A percentile compares a stretch with the other conserved stretches of the same genome.
These are phyloP conservation scores for Diacronema lutheri DNA, from an alignment of 78 protist species.

Conservation along the genomic window DNA sequence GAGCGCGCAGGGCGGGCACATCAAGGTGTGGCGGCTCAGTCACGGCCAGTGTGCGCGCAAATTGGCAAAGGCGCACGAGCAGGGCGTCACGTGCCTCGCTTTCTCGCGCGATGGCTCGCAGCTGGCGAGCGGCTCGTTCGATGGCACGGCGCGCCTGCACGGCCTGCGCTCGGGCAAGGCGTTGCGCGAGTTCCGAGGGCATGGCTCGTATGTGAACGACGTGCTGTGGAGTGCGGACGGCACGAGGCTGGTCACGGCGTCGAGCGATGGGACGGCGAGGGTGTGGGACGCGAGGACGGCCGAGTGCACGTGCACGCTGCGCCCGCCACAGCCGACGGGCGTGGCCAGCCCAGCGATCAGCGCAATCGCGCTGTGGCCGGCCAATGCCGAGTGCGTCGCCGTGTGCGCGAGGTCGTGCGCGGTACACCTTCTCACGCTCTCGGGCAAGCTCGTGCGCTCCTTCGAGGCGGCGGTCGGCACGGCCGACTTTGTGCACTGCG, in stretches of 20 bases:
- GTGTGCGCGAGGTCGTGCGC: conserved; percentile 56
- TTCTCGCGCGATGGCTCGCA: conserved; percentile 56
- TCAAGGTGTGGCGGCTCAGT: conserved; percentile 18
- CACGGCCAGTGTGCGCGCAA: conserved; percentile 64
- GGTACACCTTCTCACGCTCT: conserved; percentile 37
- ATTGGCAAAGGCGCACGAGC: conserved; percentile 70
- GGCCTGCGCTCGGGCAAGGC: conserved; percentile 78
- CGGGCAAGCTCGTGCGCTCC: background rate
- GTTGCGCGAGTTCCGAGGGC: conserved; percentile 76
- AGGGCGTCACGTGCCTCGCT: conserved; percentile 66
- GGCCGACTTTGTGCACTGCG: conserved; percentile 48
- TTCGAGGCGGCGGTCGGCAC: background rate
- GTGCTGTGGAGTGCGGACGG: conserved; percentile 34
- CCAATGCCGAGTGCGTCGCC: conserved; percentile 43
- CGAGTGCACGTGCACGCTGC: conserved; percentile 55
- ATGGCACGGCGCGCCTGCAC: conserved; percentile 45
- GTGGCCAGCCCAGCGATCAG: conserved; percentile 40
- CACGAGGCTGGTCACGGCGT: conserved; percentile 35
- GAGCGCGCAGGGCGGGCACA: background rate
- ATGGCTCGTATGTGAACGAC: conserved; percentile 68
- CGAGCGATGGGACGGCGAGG: conserved; percentile 67
- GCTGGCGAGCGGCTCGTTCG: conserved; percentile 61
- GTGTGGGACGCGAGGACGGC: conserved; percentile 70
- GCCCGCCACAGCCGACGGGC: conserved; percentile 21
- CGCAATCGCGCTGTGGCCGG: conserved; percentile 7